phyloP scores from a whole-genome alignment of 371 early-diverging fungal genomes.

The Lichtheimia ornata region DNA sequence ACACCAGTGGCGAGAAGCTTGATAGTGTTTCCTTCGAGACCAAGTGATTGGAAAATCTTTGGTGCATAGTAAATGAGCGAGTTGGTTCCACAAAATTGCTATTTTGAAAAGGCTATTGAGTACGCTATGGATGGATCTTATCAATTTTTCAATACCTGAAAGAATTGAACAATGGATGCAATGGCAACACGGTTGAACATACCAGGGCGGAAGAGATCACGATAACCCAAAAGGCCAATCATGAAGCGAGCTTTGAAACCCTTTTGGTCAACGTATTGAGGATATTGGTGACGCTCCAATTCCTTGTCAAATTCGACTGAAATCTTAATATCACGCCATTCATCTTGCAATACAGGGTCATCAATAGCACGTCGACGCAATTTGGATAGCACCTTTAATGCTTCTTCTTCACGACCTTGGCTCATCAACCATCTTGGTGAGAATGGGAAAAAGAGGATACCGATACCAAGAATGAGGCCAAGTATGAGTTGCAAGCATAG shows the following conservation, averaged over 20 bases:
- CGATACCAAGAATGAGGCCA: constrained; percentile 62
- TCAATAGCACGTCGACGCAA: constrained; percentile 63
- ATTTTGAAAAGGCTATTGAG: too few species aligned
- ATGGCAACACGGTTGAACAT: constrained; percentile 63
- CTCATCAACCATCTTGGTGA: constrained; percentile 89
- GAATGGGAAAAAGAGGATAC: constrained; percentile 77
- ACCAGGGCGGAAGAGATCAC: constrained; percentile 66
- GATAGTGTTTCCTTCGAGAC: constrained; percentile 50
- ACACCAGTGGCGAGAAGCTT: constrained; percentile 69
- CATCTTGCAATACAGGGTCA: constrained; percentile 61
- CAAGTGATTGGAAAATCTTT: constrained; percentile 67
- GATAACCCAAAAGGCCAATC: constrained; percentile 61
- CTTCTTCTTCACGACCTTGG: constrained; percentile 69
- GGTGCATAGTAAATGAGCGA: constrained; percentile 73
- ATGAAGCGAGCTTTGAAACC: constrained; percentile 24
- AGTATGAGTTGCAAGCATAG: constrained; percentile 79
- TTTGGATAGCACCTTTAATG: constrained; percentile 67
- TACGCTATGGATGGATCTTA: too few species aligned
- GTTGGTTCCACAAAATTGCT: constrained; percentile 79
- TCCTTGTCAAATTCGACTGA: constrained; percentile 68
- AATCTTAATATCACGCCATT: constrained; percentile 75
- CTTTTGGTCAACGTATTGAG: constrained; percentile 21
- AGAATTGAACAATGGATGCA: constrained; percentile 65
- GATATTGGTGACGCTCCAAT: constrained; percentile 36
- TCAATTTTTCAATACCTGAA: constrained; percentile 33